phyloP scores from a whole-genome alignment of 805 yeast genomes.

The Pachysolen tannophilus region DNA sequence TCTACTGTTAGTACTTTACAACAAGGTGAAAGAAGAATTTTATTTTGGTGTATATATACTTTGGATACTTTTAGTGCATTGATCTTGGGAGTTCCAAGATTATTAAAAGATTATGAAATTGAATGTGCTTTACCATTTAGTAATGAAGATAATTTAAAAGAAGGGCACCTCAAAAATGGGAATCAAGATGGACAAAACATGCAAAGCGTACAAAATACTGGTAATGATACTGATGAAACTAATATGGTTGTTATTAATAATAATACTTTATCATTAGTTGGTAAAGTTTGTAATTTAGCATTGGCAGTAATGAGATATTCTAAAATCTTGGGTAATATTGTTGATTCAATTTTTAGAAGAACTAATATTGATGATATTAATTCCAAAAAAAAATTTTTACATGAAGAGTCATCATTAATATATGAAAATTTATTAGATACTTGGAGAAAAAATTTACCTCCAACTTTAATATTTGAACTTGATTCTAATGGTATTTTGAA shows the following conservation, averaged over 20 bases:
- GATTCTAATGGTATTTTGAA: constrained; percentile 48
- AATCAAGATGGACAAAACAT: not conserved
- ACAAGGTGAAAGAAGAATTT: constrained; percentile 74
- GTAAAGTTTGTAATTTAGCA: constrained; percentile 59
- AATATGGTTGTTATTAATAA: constrained; percentile 55
- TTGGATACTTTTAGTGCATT: constrained; percentile 71
- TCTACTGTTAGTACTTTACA: constrained; percentile 57
- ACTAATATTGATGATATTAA: constrained; percentile 25
- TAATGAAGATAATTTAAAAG: constrained; percentile 24
- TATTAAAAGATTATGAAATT: constrained; percentile 72
- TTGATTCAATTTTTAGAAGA: constrained; percentile 65
- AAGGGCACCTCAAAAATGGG: not conserved
- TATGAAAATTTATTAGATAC: constrained; percentile 64
- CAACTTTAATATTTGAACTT: constrained; percentile 51
- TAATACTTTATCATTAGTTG: constrained; percentile 53
- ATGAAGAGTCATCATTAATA: constrained; percentile 23
- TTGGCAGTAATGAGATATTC: constrained; percentile 61
- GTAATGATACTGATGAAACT: constrained; percentile 29
- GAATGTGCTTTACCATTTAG: constrained; percentile 80
- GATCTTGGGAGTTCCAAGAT: constrained; percentile 74
- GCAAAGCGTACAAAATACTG: constrained; percentile 14
- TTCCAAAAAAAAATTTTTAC: constrained; percentile 17
- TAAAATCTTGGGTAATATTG: constrained; percentile 62
- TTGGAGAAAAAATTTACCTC: constrained; percentile 71
- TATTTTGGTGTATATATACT: constrained; percentile 79